These are phyloP conservation scores for Penicillium pancosmium DNA, from an alignment of 495 filamentous ascomycete genomes.

Conservation along the genomic window DNA sequence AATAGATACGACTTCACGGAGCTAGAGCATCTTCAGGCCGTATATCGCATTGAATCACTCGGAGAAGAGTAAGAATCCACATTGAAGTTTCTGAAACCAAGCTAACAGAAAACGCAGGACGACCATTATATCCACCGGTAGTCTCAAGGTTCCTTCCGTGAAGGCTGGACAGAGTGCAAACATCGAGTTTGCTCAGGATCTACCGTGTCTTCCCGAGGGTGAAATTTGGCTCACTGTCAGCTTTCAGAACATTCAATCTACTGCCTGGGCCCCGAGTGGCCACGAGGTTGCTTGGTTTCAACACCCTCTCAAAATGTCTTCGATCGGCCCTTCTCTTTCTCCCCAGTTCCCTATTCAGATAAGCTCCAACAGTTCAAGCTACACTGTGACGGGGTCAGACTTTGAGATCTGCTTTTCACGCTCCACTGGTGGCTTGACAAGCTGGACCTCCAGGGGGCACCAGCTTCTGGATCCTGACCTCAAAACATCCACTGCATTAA, in stretches of 20 bases:
- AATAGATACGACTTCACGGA: slow-evolving; percentile 58
- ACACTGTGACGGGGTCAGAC: neutral
- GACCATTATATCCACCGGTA: neutral
- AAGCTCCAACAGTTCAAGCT: neutral
- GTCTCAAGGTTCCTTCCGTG: slow-evolving; percentile 2
- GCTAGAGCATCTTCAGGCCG: slow-evolving; percentile 46
- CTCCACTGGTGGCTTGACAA: slow-evolving; percentile 18
- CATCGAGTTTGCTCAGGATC: slow-evolving; percentile 12
- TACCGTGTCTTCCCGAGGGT: neutral
- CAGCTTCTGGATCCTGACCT: slow-evolving; percentile 12
- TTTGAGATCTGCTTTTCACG: slow-evolving; percentile 18
- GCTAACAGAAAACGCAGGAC: neutral
- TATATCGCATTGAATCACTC: slow-evolving; percentile 28
- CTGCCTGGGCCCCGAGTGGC: slow-evolving; percentile 33
- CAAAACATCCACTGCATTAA: slow-evolving; percentile 20
- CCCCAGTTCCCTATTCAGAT: neutral
- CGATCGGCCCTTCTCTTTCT: neutral
- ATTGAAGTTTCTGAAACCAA: neutral
- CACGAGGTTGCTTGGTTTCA: slow-evolving; percentile 41
- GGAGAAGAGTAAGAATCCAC: slow-evolving; percentile 12
- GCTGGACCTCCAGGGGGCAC: slow-evolving; percentile 12
- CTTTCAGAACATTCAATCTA: slow-evolving; percentile 29
- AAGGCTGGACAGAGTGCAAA: slow-evolving; percentile 12
- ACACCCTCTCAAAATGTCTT: slow-evolving; percentile 21
- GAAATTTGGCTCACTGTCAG: slow-evolving; percentile 35